A percentile compares a stretch with the other conserved stretches of the same genome.
Conservation (phyloP, 2,329 filamentous ascomycete genomes). For the Triangularia verruculosa region DNA sequence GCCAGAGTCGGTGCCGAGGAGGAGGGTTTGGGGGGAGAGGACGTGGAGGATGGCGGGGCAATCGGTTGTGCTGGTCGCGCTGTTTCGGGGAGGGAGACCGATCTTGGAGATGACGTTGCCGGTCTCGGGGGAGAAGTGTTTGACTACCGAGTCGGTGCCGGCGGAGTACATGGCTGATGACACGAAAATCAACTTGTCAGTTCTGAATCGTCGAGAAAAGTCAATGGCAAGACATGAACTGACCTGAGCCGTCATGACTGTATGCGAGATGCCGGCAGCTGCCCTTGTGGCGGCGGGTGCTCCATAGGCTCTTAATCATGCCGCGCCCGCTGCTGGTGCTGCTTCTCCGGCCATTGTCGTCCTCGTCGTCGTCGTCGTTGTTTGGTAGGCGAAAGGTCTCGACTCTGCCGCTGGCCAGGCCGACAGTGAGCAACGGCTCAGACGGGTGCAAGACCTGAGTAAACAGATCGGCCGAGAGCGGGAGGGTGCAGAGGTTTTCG, state of each 20-base stretch:
- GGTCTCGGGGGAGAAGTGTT: slow-evolving; percentile 52
- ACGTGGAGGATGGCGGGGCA: slow-evolving; percentile 74
- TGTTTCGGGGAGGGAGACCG: slow-evolving; percentile 60
- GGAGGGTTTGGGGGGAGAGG: slow-evolving; percentile 81
- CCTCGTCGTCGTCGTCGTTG: slow-evolving; percentile 41
- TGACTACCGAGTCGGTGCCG: slow-evolving; percentile 55
- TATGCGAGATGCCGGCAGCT: slow-evolving; percentile 84
- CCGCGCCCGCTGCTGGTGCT: slow-evolving; percentile 63
- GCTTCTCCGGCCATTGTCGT: slow-evolving; percentile 48
- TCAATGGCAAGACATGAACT: neutral
- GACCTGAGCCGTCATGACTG: slow-evolving; percentile 69
- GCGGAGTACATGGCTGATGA: slow-evolving; percentile 58
- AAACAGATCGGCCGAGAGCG: slow-evolving; percentile 83
- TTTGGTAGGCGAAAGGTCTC: slow-evolving; percentile 73
- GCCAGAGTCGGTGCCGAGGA: slow-evolving; percentile 87
- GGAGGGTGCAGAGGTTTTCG: slow-evolving; percentile 87
- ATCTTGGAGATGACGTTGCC: slow-evolving; percentile 79
- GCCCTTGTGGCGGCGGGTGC: slow-evolving; percentile 85
- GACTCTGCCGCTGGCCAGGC: slow-evolving; percentile 80
- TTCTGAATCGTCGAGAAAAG: neutral
- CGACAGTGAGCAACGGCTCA: slow-evolving; percentile 81
- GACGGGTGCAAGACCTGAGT: slow-evolving; percentile 81
- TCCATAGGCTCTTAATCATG: slow-evolving; percentile 80
- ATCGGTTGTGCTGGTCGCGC: slow-evolving; percentile 54
- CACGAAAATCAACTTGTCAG: neutral